These are phyloP conservation scores for Botrytis galanthina DNA, from an alignment of 2,329 filamentous ascomycete species.

Conservation along the genomic window DNA sequence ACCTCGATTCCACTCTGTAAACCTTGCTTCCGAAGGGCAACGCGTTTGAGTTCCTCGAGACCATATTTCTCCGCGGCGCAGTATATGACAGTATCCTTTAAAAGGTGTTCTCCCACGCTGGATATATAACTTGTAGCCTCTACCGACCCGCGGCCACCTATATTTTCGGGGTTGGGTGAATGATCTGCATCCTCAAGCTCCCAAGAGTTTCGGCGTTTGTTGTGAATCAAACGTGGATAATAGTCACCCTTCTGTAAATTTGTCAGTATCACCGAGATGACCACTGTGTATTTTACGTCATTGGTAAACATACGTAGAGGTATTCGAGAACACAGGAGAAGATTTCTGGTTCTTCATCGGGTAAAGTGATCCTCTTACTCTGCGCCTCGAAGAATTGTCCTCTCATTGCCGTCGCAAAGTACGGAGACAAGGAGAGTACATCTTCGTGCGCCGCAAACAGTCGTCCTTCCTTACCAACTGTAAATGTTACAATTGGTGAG, in stretches of 20 bases:
- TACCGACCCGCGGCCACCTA: slow-evolving; percentile 59
- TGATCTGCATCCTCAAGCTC: slow-evolving; percentile 73
- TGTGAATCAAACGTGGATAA: slow-evolving; percentile 82
- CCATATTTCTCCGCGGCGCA: slow-evolving; percentile 88
- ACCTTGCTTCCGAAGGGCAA: slow-evolving; percentile 91
- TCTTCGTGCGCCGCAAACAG: slow-evolving; percentile 96
- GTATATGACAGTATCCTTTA: slow-evolving; percentile 93
- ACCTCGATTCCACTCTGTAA: slow-evolving; percentile 87
- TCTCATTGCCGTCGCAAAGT: slow-evolving; percentile 71
- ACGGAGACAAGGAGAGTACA: slow-evolving; percentile 80
- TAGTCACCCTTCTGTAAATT: slow-evolving; percentile 38
- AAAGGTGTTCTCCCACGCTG: slow-evolving; percentile 70
- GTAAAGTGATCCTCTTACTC: slow-evolving; percentile 75
- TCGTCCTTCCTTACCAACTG: slow-evolving; percentile 79
- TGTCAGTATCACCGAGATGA: slow-evolving; percentile 1
- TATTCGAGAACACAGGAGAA: slow-evolving; percentile 94
- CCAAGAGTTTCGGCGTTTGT: slow-evolving; percentile 84
- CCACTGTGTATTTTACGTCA: neutral
- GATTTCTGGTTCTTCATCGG: slow-evolving; percentile 81
- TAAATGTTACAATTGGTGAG: slow-evolving; percentile 80
- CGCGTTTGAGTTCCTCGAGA: slow-evolving; percentile 85
- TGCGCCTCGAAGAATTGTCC: slow-evolving; percentile 70
- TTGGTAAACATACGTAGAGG: slow-evolving; percentile 59
- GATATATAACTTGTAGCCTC: slow-evolving; percentile 77
- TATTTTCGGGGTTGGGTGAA: slow-evolving; percentile 54